A percentile compares a stretch with the other conserved stretches of the same genome.
These are phyloP conservation scores for Neurospora discreta DNA, from an alignment of 495 filamentous ascomycete genomes.

Conservation along the genomic window DNA sequence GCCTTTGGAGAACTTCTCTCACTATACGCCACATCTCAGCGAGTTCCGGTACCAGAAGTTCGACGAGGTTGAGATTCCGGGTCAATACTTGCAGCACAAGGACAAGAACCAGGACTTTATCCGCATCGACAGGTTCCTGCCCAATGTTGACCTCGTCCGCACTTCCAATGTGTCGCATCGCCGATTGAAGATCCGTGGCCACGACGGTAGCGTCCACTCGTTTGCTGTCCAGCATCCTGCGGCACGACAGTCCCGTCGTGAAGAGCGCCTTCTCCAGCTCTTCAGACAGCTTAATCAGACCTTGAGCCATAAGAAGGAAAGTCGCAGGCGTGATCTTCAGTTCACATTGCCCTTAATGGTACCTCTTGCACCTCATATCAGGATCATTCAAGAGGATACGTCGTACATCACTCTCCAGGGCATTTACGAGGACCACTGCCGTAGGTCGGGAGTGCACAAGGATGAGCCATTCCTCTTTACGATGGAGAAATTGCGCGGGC, in stretches of 20 bases:
- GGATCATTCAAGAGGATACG: slow-evolving; percentile 87
- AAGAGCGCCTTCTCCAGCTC: slow-evolving; percentile 91
- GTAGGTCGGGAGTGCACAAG: slow-evolving; percentile 73
- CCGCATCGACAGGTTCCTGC: slow-evolving; percentile 90
- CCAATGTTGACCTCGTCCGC: slow-evolving; percentile 83
- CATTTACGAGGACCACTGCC: slow-evolving; percentile 90
- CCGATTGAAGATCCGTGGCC: slow-evolving; percentile 89
- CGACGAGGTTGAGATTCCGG: slow-evolving; percentile 95
- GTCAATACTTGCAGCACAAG: slow-evolving; percentile 90
- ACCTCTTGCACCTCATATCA: slow-evolving; percentile 82
- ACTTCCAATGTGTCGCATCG: slow-evolving; percentile 82
- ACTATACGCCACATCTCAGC: slow-evolving; percentile 77
- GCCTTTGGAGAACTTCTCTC: slow-evolving; percentile 50
- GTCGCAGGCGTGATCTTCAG: slow-evolving; percentile 80
- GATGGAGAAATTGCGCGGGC: slow-evolving; percentile 77
- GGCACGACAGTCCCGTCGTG: slow-evolving; percentile 77
- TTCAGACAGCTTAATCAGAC: slow-evolving; percentile 95
- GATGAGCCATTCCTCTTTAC: slow-evolving; percentile 92
- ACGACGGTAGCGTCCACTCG: slow-evolving; percentile 88
- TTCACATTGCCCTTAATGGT: slow-evolving; percentile 95
- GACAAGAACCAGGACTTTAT: slow-evolving; percentile 99
- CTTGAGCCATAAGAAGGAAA: slow-evolving; percentile 85
- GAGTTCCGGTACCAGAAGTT: slow-evolving; percentile 97
- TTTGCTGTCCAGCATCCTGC: slow-evolving; percentile 96
- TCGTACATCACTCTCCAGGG: slow-evolving; percentile 91